phyloP scores from a whole-genome alignment of 129 eudicot genomes.

The Gnaphalium uliginosum region DNA sequence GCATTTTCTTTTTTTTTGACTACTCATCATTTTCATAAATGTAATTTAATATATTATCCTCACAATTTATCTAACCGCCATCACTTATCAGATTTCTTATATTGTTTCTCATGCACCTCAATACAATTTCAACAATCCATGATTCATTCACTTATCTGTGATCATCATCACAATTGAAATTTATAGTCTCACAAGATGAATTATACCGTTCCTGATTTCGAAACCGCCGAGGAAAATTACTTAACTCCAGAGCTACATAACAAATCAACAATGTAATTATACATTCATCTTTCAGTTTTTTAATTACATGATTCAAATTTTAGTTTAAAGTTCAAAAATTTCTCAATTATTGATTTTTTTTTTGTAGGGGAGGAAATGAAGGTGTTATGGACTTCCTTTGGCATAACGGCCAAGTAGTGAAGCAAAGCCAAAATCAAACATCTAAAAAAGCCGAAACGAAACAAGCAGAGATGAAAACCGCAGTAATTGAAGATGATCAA shows the following conservation, averaged over 20 bases:
- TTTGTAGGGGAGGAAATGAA: conserved; percentile 40
- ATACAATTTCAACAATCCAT: no score
- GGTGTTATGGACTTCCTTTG: conserved; percentile 69
- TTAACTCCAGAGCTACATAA: conserved; percentile 28
- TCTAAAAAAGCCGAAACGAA: conserved; percentile 27
- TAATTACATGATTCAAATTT: background rate
- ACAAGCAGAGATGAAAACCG: conserved; percentile 31
- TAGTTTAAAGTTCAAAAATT: background rate
- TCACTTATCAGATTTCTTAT: no score
- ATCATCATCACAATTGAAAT: no score
- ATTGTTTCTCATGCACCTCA: no score
- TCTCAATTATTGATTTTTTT: background rate
- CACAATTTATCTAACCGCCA: no score
- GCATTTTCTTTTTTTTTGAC: no score
- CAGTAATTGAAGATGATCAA: conserved; percentile 18
- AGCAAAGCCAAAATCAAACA: conserved; percentile 53
- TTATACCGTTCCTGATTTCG: conserved; percentile 52
- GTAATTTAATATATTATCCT: no score
- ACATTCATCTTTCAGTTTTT: no score
- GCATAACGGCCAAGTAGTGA: conserved; percentile 68
- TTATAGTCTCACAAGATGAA: no score
- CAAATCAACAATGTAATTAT: conserved; percentile 43
- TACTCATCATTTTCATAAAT: no score
- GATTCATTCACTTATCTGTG: no score
- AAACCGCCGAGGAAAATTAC: conserved; percentile 37